These are phyloP conservation scores for Psilocybe tampanensis DNA, from an alignment of 768 basidiomycete species.

Conservation along the genomic window DNA sequence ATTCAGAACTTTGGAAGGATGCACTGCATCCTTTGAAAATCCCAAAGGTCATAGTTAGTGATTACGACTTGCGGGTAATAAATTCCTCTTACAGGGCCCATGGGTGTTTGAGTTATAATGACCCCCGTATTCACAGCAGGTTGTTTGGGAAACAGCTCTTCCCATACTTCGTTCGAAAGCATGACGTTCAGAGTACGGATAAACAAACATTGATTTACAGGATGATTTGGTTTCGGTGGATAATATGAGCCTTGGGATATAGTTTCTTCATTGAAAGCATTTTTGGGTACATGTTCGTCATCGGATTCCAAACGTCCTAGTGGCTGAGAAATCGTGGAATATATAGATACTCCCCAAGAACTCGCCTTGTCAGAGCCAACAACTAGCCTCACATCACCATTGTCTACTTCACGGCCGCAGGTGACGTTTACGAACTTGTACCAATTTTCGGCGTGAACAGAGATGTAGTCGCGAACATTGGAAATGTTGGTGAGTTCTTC, in stretches of 20 bases:
- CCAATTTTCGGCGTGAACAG: conserved; percentile 14
- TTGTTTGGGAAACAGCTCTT: neutral
- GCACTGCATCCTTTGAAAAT: too few relatives aligned
- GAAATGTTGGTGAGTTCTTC: conserved; percentile 4
- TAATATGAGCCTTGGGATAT: neutral
- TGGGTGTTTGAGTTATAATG: too few relatives aligned
- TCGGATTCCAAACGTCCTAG: neutral
- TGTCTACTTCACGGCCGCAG: conserved; percentile 12
- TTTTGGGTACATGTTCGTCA: too few relatives aligned
- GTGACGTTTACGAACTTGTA: conserved; percentile 15
- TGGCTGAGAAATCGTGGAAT: neutral
- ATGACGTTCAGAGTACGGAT: conserved; percentile 8
- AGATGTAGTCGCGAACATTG: conserved; percentile 3
- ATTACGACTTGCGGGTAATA: too few relatives aligned
- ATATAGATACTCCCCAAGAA: conserved; percentile 17
- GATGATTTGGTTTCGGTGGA: neutral
- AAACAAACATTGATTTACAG: conserved; percentile 15
- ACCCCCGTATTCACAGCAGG: too few relatives aligned
- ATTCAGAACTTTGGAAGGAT: too few relatives aligned
- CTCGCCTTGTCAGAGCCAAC: conserved; percentile 18
- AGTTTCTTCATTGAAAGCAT: too few relatives aligned
- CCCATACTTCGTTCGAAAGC: conserved; percentile 3
- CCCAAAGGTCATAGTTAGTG: too few relatives aligned
- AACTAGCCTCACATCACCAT: conserved; percentile 20
- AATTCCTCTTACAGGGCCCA: too few relatives aligned